Base-by-base conservation (phyloP, 1,284 basidiomycete genomes). In the Rhodotorula sp. region DNA sequence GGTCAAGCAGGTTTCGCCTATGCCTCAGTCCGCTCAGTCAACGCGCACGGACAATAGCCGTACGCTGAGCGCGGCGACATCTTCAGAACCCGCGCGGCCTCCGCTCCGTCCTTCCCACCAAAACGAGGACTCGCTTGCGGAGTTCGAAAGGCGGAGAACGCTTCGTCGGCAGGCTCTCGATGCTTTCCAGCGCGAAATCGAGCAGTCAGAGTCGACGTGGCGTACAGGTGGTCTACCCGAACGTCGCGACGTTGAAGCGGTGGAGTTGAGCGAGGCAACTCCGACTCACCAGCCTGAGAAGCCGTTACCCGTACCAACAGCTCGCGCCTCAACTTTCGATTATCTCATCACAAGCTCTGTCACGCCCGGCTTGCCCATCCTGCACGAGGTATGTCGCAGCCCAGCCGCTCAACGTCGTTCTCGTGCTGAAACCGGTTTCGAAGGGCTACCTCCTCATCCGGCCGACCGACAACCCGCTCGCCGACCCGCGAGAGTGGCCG, bases 381-480 rank as follows among this genome's bases (percentile, higher is more conserved):
- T 63, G 15, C 63, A 52, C 66, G 66, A 68, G 47, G 66, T 64
- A 30, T 53, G 57, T 20, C 6, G 4, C 19, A 4, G 30, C 8
- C 13, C 32, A 2, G 44, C 4, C 13, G 1, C 22, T 4, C 30
- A 6, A 2, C 17, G 2, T 32, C 22, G 3, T 15, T 24, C 7
- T 30, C 34, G 17, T 4, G n/a, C 51, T 29, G 29, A 32, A 19
- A 2, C 15, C 44, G 19, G 2, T 10, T 20, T n/a, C 15, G 17
- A 59, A 70, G 68, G 68, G 68, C 19, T 59, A 66, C 30, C 60
- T 70, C 20, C 36, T 20, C 17, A 36, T 62, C 3, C 62, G 47
- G 20, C 19, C 51, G 9, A 36, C 4, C n/a, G 32, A 29, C 36
- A 34, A 53, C 44, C 17, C 9, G 6, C 48, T 32, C 34, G 15